Evolutionary conservation across 1,284 basidiomycete species (phyloP).

Genomic region (Tremellales sp.): DNA sequence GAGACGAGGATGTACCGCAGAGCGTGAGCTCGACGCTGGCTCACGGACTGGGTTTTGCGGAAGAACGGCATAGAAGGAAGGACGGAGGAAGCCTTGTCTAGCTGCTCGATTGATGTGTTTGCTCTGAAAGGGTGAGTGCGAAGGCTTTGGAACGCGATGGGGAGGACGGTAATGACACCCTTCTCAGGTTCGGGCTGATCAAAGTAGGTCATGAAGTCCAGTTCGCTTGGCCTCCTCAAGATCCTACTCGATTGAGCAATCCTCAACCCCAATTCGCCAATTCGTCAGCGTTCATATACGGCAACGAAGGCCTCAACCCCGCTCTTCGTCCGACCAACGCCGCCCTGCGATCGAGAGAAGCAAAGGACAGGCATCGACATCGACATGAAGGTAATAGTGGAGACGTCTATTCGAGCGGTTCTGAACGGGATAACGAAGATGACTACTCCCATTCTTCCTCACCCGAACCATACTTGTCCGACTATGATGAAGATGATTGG

Average conservation of each 20-base stretch:
- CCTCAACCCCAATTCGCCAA: slow-evolving; percentile 38
- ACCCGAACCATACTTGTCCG: slow-evolving; percentile 43
- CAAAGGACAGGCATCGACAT: slow-evolving; percentile 52
- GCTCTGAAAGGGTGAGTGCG: not conserved
- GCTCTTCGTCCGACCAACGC: not conserved
- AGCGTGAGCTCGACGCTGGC: not conserved
- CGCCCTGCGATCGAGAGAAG: slow-evolving; percentile 11
- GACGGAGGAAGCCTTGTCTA: slow-evolving; percentile 8
- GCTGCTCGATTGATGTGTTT: too few species aligned
- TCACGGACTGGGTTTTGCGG: slow-evolving; percentile 1
- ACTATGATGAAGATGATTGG: slow-evolving; percentile 50
- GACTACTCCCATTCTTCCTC: slow-evolving; percentile 14
- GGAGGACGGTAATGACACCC: not conserved
- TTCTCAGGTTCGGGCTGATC: not conserved
- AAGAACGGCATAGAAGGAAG: slow-evolving; percentile 7
- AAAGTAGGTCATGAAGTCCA: slow-evolving; percentile 27
- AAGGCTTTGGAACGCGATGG: not conserved
- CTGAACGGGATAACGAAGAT: slow-evolving; percentile 28
- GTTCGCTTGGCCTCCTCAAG: slow-evolving; percentile 54
- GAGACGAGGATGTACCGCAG: not conserved
- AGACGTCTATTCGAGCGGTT: slow-evolving; percentile 54
- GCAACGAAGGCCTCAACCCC: slow-evolving; percentile 69
- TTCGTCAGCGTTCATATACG: slow-evolving; percentile 74
- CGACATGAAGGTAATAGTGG: slow-evolving; percentile 58
- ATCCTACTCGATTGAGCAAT: slow-evolving; percentile 44